phyloP scores from a whole-genome alignment of 495 filamentous ascomycete species.

The Penicillium egyptiacum region DNA sequence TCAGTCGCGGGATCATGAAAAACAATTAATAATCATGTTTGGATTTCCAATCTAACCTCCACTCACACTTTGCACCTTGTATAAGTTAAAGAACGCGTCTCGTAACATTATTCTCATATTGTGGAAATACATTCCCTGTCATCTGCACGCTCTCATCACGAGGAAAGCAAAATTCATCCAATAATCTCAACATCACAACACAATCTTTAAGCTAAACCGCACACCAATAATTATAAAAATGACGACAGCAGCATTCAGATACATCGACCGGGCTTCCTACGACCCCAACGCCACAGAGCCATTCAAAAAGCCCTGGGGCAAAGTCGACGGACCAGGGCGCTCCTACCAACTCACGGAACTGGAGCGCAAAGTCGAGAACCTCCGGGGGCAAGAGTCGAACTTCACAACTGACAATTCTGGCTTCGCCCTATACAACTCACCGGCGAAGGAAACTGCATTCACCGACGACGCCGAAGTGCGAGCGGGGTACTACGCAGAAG shows the following conservation, averaged over 20 bases:
- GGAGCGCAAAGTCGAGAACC: constrained; percentile 11
- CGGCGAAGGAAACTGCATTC: constrained; percentile 10
- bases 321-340: constrained; percentile 19
- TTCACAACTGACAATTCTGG: constrained; percentile 16
- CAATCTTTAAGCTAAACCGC: not conserved
- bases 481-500: constrained; percentile 75
- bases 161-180: not conserved
- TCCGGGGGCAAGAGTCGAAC: constrained; percentile 16
- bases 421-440: constrained; percentile 12
- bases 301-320: constrained; percentile 21
- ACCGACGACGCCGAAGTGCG: constrained; percentile 58
- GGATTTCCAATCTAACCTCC: not conserved
- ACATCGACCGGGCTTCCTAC: constrained; percentile 17
- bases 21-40: not conserved
- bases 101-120: not conserved
- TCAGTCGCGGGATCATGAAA: not conserved
- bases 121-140: not conserved
- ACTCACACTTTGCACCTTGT: not conserved
- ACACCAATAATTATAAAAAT: constrained; percentile 15
- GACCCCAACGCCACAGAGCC: constrained; percentile 20
- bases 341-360: constrained; percentile 11
- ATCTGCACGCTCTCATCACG: not conserved
- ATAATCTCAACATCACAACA: not conserved
- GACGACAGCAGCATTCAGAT: constrained; percentile 26
- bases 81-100: not conserved